phyloP scores from a whole-genome alignment of 2,329 filamentous ascomycete species.

The Pseudocercospora vitis region DNA sequence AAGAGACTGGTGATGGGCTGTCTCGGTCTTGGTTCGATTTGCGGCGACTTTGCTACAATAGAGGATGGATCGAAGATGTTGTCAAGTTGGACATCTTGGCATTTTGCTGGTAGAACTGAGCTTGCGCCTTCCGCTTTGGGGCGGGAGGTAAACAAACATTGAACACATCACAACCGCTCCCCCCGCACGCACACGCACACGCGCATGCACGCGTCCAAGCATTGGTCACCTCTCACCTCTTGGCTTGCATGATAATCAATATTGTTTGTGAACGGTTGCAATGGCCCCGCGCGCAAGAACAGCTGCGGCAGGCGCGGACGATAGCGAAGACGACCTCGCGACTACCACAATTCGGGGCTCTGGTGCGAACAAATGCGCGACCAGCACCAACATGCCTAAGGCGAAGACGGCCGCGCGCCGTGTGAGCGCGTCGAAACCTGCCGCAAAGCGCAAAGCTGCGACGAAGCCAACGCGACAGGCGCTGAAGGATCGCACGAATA shows the following conservation, averaged over 20 bases:
- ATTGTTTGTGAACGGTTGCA: background rate
- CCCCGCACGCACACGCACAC: background rate
- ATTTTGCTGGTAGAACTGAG: background rate
- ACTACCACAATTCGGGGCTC: constrained; percentile 20
- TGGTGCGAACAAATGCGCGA: constrained; percentile 26
- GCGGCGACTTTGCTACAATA: no score
- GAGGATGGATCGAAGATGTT: no score
- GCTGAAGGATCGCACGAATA: constrained; percentile 43
- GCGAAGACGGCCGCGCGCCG: constrained; percentile 40
- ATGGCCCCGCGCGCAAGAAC: constrained; percentile 25
- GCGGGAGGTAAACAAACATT: background rate
- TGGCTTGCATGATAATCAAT: no score
- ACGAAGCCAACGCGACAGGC: constrained; percentile 42
- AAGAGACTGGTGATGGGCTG: no score
- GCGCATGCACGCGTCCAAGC: no score
- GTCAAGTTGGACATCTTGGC: background rate
- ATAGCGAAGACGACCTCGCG: constrained; percentile 28
- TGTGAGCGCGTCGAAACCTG: constrained; percentile 38
- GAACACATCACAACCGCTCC: background rate
- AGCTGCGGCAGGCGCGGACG: constrained; percentile 17
- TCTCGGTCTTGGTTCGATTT: no score
- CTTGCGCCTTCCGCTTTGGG: background rate
- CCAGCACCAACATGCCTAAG: constrained; percentile 37
- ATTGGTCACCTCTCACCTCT: no score
- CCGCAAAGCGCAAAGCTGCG: constrained; percentile 43